A percentile compares a stretch with the other conserved stretches of the same genome.
These are phyloP conservation scores for Puccinia triticina DNA, from an alignment of 1,284 basidiomycete genomes.

Conservation along the genomic window DNA sequence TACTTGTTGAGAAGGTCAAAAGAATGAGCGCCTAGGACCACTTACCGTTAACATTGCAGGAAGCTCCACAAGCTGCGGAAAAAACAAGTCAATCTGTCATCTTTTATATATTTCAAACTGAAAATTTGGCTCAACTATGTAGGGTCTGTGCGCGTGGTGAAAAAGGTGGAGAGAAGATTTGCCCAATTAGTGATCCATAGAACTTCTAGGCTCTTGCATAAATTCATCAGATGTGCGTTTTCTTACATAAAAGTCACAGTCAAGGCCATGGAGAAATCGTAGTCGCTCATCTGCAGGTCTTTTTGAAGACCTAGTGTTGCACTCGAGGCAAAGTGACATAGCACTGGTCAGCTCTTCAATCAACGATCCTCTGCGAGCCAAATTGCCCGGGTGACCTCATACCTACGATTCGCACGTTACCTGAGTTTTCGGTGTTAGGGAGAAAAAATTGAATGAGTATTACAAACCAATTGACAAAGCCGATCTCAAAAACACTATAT, in stretches of 20 bases:
- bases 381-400: background rate
- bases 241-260: slow-evolving; percentile 36
- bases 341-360: background rate
- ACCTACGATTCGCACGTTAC: slow-evolving; percentile 14
- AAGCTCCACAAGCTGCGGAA: background rate
- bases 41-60: background rate
- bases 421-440: too few relatives aligned
- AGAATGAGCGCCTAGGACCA: background rate
- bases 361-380: too few relatives aligned
- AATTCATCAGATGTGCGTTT: background rate
- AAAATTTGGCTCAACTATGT: background rate
- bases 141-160: background rate
- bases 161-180: background rate
- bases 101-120: background rate
- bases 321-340: background rate
- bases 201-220: too few relatives aligned
- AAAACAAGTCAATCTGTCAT: background rate
- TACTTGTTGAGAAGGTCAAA: too few relatives aligned
- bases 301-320: slow-evolving; percentile 25
- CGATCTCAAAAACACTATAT: background rate
- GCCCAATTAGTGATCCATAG: background rate
- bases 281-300: slow-evolving; percentile 21
- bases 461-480: background rate
- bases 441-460: background rate
- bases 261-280: slow-evolving; percentile 27